Evolutionary conservation across 495 filamentous ascomycete genomes (phyloP).

Genomic region (Aspergillus mulundensis): DNA sequence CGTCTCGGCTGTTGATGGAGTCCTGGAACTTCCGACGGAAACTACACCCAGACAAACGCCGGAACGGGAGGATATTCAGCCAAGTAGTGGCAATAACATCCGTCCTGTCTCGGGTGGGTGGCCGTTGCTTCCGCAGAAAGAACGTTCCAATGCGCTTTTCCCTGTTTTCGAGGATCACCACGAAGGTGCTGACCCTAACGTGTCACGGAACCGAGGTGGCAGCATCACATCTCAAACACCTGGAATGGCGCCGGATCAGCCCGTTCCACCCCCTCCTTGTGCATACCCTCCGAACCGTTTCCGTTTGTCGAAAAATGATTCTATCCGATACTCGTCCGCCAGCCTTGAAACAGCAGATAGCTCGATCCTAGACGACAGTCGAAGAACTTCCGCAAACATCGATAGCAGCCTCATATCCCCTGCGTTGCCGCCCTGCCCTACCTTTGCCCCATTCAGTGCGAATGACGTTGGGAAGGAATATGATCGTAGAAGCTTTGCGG

Average conservation of each 20-base stretch:
- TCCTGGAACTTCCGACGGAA: constrained; percentile 39
- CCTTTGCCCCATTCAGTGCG: constrained; percentile 39
- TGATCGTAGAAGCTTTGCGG: constrained; percentile 28
- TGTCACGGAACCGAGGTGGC: constrained; percentile 27
- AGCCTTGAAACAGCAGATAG: constrained; percentile 48
- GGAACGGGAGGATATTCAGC: constrained; percentile 29
- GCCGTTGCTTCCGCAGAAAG: constrained; percentile 24
- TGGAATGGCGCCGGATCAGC: constrained; percentile 36
- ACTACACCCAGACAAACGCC: constrained; percentile 40
- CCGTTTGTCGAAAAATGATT: constrained; percentile 39
- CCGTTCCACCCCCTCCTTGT: constrained; percentile 44
- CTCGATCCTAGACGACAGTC: constrained; percentile 44
- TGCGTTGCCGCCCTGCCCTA: constrained; percentile 34
- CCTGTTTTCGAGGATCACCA: constrained; percentile 25
- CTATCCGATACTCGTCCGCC: constrained; percentile 39
- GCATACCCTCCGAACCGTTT: constrained; percentile 34
- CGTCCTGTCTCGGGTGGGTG: constrained; percentile 33
- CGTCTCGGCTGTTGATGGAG: constrained; percentile 38
- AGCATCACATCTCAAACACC: constrained; percentile 42
- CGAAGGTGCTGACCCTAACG: constrained; percentile 24
- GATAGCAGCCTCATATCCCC: constrained; percentile 34
- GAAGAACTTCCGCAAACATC: constrained; percentile 23
- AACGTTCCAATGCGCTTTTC: constrained; percentile 23
- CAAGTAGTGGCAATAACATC: constrained; percentile 26
- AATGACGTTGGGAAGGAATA: constrained; percentile 40